Conservation (phyloP, 192 early-diverging fungal genomes). For the Entophlyctis luteolus region DNA sequence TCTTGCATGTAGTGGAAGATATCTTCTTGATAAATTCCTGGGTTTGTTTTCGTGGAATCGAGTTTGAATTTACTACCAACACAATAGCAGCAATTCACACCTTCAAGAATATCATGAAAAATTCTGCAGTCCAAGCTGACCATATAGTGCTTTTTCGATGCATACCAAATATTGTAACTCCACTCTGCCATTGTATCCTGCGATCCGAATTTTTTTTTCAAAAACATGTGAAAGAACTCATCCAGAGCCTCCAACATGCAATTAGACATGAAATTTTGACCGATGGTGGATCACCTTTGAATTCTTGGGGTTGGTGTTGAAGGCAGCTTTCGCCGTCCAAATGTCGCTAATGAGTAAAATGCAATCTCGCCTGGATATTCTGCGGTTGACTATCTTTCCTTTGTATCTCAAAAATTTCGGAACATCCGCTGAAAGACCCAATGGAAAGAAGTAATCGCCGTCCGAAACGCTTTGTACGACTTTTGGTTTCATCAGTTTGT, state of each 20-base stretch:
- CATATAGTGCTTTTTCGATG: background rate
- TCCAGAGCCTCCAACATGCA: constrained; percentile 29
- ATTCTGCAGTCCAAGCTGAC: constrained; percentile 34
- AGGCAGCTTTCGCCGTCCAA: constrained; percentile 53
- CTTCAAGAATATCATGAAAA: constrained; percentile 42
- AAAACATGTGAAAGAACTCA: constrained; percentile 54
- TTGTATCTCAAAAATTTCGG: constrained; percentile 50
- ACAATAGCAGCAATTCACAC: constrained; percentile 2
- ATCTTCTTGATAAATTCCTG: constrained; percentile 34
- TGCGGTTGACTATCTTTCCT: constrained; percentile 49
- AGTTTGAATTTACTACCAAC: background rate
- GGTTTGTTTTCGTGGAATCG: background rate
- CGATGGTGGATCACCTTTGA: background rate
- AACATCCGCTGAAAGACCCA: constrained; percentile 32
- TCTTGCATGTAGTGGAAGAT: constrained; percentile 40
- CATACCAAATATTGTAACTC: constrained; percentile 51
- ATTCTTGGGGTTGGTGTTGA: constrained; percentile 32
- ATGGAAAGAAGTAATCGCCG: constrained; percentile 25
- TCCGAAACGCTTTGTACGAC: background rate
- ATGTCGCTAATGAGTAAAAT: constrained; percentile 45
- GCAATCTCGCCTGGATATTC: constrained; percentile 36
- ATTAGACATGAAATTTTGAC: background rate
- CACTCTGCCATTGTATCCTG: constrained; percentile 56
- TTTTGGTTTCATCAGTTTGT: background rate
- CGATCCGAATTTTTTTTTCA: constrained; percentile 57